phyloP scores from a whole-genome alignment of 371 early-diverging fungal genomes.

The Globomyces sp. region DNA sequence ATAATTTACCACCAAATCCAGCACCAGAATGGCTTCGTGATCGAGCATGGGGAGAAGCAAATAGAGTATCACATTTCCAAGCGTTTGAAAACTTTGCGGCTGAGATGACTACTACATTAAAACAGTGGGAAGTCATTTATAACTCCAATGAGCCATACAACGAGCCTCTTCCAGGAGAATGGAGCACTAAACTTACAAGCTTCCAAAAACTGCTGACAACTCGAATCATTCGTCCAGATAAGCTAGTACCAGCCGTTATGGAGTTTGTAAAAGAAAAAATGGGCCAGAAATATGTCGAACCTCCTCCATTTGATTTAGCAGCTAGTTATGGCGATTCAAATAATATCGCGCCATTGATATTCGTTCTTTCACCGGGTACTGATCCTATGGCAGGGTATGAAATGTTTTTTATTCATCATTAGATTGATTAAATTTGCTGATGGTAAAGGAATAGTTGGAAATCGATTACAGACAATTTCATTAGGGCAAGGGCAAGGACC shows the following conservation, averaged over 20 bases:
- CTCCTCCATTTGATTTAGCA: constrained; percentile 57
- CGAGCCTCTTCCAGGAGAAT: constrained; percentile 41
- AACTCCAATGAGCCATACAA: constrained; percentile 47
- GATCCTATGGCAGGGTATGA: constrained; percentile 58
- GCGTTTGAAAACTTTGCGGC: constrained; percentile 42
- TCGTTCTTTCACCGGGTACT: constrained; percentile 58
- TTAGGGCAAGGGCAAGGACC: constrained; percentile 64
- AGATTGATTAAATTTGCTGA: constrained; percentile 57
- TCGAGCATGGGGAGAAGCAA: constrained; percentile 50
- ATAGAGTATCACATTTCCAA: constrained; percentile 37
- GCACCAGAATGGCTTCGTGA: constrained; percentile 51
- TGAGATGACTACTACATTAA: constrained; percentile 27
- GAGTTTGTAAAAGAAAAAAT: constrained; percentile 52
- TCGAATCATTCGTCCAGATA: constrained; percentile 50
- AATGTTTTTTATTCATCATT: neutral
- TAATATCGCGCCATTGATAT: constrained; percentile 53
- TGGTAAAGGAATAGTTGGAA: constrained; percentile 45
- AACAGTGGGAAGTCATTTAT: constrained; percentile 38
- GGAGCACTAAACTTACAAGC: constrained; percentile 44
- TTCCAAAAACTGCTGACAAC: constrained; percentile 51
- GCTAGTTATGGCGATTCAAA: constrained; percentile 52
- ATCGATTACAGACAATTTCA: constrained; percentile 49
- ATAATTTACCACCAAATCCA: constrained; percentile 48
- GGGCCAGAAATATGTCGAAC: constrained; percentile 56
- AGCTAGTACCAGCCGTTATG: constrained; percentile 50